Evolutionary conservation across 2,329 filamentous ascomycete genomes (phyloP), one percentile per base, ranked within the genome.

Genomic region (Verruconis gallopava): DNA sequence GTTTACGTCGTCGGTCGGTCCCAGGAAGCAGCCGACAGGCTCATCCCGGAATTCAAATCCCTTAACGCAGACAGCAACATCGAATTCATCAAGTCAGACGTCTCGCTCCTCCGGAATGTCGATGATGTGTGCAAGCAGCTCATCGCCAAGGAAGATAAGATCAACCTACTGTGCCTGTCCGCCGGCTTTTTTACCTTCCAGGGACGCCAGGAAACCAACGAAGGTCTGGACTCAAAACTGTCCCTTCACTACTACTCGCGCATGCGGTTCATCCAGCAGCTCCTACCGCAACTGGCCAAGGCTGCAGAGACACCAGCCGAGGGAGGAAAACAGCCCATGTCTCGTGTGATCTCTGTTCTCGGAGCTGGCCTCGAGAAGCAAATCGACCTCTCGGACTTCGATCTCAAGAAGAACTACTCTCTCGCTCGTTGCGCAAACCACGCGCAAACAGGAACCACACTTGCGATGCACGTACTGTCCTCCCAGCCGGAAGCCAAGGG

Each of bases 161-260:
- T 78, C 45, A 74, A 77, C 50, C 52, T 75, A 3, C 54, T 77
- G 0, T 72, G 75, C 49, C 61, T 75, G 41, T 71, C 63, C 1
- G 64, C 64, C 2, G 72, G 71, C 3, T 65, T 64, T 50, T 55
- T 69, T 47, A 61, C 62, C 2, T 40, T 65, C 3, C 51, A 53
- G 33, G 62, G 62, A 13, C 51, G 62, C 14, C 9, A 13, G 35
- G 42, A 57, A 30, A 62, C 58, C 2, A 20, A 35, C 3, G 61
- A 64, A 49, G 57, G 57, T 5, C 49, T 64, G 2, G 56, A 62
- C 37, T 44, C 49, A 4, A 58, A 58, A 38, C 51, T 55, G 47
- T 48, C 48, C 3, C 50, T 53, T 30, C 53, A 51, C 21, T 65
- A 52, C 35, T 60, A 64, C 48, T 53, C 56, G 4, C 61, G 62